These are phyloP conservation scores for Fusarium algeriense DNA, from an alignment of 2,329 filamentous ascomycete genomes.

Conservation along the genomic window DNA sequence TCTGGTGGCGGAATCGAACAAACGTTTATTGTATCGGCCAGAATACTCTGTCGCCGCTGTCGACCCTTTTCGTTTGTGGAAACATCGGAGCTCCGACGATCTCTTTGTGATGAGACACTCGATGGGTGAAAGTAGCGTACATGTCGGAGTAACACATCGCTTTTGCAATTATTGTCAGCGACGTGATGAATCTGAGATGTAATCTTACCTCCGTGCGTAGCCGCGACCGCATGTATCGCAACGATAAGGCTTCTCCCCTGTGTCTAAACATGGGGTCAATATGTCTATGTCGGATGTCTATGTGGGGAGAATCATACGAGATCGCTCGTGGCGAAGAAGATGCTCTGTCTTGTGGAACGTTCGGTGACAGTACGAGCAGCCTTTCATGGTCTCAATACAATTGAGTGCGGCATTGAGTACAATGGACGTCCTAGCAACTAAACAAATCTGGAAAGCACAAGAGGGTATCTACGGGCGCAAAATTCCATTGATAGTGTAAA, in stretches of 20 bases:
- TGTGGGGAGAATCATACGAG: neutral
- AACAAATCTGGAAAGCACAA: neutral
- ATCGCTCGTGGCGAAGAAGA: constrained; percentile 4
- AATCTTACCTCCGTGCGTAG: neutral
- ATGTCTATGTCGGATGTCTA: neutral
- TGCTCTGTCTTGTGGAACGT: constrained; percentile 10
- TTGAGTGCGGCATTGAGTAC: neutral
- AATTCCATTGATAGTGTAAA: neutral
- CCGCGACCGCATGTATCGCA: constrained; percentile 15
- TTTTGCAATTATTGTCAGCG: neutral
- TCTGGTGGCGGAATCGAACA: neutral
- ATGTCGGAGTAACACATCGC: constrained; percentile 14
- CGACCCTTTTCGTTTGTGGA: neutral
- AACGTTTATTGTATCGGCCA: neutral
- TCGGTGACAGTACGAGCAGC: constrained; percentile 2
- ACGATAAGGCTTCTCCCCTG: constrained; percentile 31
- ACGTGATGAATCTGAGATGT: fast-evolving
- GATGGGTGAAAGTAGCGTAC: neutral
- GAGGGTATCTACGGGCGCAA: neutral
- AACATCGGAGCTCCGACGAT: neutral
- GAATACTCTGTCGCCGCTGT: neutral
- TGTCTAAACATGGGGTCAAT: constrained; percentile 13
- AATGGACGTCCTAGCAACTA: neutral
- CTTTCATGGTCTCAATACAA: neutral
- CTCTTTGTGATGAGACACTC: neutral